Percentiles rank a stretch among this genome's conserved stretches.
Evolutionary conservation across 805 yeast genomes (phyloP).

Genomic region (Schizosaccharomyces cryophilus): DNA sequence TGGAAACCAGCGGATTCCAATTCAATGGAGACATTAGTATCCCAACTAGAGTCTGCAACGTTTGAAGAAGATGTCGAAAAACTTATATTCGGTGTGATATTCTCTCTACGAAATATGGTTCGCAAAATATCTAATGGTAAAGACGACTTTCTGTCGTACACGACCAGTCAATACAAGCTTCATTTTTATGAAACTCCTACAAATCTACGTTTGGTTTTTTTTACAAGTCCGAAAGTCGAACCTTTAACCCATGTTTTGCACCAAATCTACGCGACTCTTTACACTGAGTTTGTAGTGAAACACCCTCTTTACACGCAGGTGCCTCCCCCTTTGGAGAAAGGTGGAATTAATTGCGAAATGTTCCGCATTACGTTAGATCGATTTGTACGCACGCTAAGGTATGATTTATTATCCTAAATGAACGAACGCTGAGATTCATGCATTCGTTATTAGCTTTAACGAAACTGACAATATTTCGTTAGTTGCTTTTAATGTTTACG

Average conservation of each 20-base stretch:
- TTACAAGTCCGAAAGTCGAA: conserved; percentile 40
- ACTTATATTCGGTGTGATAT: conserved; percentile 62
- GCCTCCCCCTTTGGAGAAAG: background rate
- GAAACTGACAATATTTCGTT: too few species aligned
- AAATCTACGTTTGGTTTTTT: conserved; percentile 47
- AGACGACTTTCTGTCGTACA: conserved; percentile 14
- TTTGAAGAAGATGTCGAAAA: conserved; percentile 39
- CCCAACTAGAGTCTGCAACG: conserved; percentile 11
- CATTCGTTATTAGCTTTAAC: too few species aligned
- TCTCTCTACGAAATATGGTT: conserved; percentile 54
- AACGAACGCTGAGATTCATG: too few species aligned
- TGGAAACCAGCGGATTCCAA: conserved; percentile 12
- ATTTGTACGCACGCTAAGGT: conserved; percentile 13
- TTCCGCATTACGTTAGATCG: conserved; percentile 35
- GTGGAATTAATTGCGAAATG: conserved; percentile 8
- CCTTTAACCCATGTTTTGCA: conserved; percentile 30
- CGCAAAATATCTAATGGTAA: conserved; percentile 23
- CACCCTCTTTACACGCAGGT: conserved; percentile 27
- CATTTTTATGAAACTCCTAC: conserved; percentile 64
- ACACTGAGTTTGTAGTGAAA: conserved; percentile 34
- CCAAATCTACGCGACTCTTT: conserved; percentile 34
- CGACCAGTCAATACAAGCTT: conserved; percentile 48
- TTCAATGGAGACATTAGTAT: background rate
- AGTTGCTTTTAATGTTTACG: too few species aligned
- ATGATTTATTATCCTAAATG: background rate